phyloP scores from a whole-genome alignment of 768 basidiomycete genomes.

The Chiua virens region DNA sequence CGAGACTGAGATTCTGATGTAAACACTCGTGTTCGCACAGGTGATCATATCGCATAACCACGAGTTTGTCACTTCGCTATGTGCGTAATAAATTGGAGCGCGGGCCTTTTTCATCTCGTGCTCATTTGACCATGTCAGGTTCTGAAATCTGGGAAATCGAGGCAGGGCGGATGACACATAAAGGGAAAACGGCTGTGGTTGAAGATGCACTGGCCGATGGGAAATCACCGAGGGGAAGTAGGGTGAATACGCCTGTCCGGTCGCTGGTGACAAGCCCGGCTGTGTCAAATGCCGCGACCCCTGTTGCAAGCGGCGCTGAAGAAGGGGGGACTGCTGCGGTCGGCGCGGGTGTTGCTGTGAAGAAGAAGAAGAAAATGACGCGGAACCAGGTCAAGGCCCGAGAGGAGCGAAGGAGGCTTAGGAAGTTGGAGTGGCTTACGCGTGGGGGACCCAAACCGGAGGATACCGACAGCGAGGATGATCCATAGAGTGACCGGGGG shows the following conservation, averaged over 20 bases:
- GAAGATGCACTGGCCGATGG: constrained; percentile 80
- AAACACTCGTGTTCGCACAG: constrained; percentile 35
- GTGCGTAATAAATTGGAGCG: constrained; percentile 44
- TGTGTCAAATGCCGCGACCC: constrained; percentile 71
- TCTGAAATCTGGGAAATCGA: constrained; percentile 97
- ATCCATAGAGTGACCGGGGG: constrained; percentile 28
- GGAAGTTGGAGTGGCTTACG: constrained; percentile 82
- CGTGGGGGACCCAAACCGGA: constrained; percentile 82
- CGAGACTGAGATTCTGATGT: constrained; percentile 10
- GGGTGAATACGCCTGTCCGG: constrained; percentile 65
- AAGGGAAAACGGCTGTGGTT: constrained; percentile 83
- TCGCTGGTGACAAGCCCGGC: constrained; percentile 71
- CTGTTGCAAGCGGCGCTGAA: constrained; percentile 77
- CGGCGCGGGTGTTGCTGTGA: constrained; percentile 37
- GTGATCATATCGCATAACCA: constrained; percentile 96
- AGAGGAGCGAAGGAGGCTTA: constrained; percentile 78
- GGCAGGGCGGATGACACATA: constrained; percentile 76
- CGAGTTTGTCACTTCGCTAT: constrained; percentile 81
- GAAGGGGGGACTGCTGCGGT: constrained; percentile 40
- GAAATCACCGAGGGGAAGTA: constrained; percentile 70
- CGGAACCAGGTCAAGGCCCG: constrained; percentile 86
- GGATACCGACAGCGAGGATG: constrained; percentile 70
- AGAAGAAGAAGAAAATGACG: constrained; percentile 91
- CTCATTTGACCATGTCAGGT: constrained; percentile 43
- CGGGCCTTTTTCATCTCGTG: constrained; percentile 12